Percentiles rank a stretch among this genome's conserved stretches.
These are phyloP conservation scores for Xerophyta viscosa DNA, from an alignment of 106 monocot genomes.

Conservation along the genomic window DNA sequence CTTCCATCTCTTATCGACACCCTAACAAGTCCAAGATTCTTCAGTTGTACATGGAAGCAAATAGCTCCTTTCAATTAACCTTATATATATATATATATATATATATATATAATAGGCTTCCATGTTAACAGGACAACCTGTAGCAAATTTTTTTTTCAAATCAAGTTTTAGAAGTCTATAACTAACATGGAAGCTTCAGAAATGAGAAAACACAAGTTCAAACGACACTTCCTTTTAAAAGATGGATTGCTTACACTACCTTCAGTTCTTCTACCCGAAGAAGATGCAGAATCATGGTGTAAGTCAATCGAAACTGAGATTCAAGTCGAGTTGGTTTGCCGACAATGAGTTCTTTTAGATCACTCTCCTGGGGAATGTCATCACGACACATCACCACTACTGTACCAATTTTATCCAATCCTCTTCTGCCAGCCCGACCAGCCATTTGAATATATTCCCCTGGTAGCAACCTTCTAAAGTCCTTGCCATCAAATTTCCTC, in stretches of 20 bases:
- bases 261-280: constrained; percentile 94
- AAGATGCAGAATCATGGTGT: constrained; percentile 96
- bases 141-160: too few relatives aligned
- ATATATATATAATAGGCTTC: too few relatives aligned
- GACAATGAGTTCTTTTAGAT: constrained; percentile 72
- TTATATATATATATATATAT: too few relatives aligned
- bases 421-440: constrained; percentile 94
- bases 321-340: constrained; percentile 86
- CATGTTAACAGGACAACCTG: too few relatives aligned
- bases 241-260: constrained; percentile 22
- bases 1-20: too few relatives aligned
- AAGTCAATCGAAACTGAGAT: constrained; percentile 89
- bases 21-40: too few relatives aligned
- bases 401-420: constrained; percentile 88
- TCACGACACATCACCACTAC: constrained; percentile 92
- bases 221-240: background rate
- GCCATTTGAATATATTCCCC: constrained; percentile 99
- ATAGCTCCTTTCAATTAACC: too few relatives aligned
- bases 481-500: constrained; percentile 96
- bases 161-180: too few relatives aligned
- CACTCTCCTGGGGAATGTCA: constrained; percentile 83
- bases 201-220: background rate
- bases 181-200: background rate
- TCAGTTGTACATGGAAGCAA: too few relatives aligned
- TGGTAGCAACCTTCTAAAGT: constrained; percentile 69